Percentiles rank a stretch among this genome's conserved stretches.
These are phyloP conservation scores for Yarrowia keelungensis DNA, from an alignment of 805 yeast genomes.

Conservation along the genomic window DNA sequence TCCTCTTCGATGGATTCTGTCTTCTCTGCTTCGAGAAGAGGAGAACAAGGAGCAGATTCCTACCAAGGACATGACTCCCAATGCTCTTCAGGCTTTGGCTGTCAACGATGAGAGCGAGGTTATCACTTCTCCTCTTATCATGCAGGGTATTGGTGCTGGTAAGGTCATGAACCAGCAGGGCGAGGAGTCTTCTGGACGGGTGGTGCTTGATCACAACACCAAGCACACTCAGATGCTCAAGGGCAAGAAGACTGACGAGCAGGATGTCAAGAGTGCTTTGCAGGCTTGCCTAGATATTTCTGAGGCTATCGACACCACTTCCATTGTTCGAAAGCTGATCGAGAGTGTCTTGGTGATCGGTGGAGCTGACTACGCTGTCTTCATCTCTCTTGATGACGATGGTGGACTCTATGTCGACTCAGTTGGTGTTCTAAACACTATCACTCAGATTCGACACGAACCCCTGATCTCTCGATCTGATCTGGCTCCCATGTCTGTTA, in stretches of 20 bases:
- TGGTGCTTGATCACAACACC: conserved; percentile 27
- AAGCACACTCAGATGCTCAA: conserved; percentile 34
- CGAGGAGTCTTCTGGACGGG: conserved; percentile 10
- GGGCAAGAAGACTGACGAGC: conserved; percentile 32
- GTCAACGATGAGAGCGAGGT: conserved; percentile 19
- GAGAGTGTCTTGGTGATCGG: conserved; percentile 53
- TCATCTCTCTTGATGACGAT: conserved; percentile 48
- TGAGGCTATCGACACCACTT: conserved; percentile 53
- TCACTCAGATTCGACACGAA: conserved; percentile 50
- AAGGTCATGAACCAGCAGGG: conserved; percentile 27
- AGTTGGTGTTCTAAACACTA: conserved; percentile 46
- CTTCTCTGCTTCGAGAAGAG: conserved; percentile 47
- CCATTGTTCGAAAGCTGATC: conserved; percentile 53
- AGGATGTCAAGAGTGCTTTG: conserved; percentile 51
- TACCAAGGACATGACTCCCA: conserved; percentile 21
- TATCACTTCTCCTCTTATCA: conserved; percentile 27
- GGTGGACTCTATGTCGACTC: conserved; percentile 49
- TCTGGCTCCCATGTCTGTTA: conserved; percentile 54
- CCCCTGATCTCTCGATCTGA: conserved; percentile 54
- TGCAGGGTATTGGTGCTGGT: conserved; percentile 38
- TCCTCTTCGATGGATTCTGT: conserved; percentile 48
- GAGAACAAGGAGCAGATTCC: conserved; percentile 32
- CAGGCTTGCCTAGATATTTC: conserved; percentile 59
- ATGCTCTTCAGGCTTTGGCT: conserved; percentile 17
- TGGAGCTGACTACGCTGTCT: conserved; percentile 52